Evolutionary conservation across 768 basidiomycete species (phyloP).

Genomic region (Suillus subaureus): DNA sequence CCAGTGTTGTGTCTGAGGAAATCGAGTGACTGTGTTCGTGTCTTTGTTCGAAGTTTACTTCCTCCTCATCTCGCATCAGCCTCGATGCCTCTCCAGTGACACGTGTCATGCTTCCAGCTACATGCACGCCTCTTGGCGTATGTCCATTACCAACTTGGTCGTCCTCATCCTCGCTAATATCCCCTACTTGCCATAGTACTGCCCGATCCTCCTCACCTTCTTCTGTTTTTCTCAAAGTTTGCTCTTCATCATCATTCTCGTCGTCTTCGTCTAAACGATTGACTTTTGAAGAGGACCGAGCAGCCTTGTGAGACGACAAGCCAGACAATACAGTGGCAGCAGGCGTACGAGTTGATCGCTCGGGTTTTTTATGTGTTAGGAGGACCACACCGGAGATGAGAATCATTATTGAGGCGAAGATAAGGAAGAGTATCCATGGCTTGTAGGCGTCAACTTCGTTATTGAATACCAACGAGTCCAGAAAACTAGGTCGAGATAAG

Average conservation of each 20-base stretch:
- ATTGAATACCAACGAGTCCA: constrained; percentile 78
- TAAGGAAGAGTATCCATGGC: constrained; percentile 86
- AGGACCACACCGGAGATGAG: constrained; percentile 93
- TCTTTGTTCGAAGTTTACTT: constrained; percentile 37
- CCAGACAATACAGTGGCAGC: constrained; percentile 31
- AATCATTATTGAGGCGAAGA: constrained; percentile 83
- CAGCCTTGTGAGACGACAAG: constrained; percentile 16
- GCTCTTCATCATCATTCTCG: constrained; percentile 41
- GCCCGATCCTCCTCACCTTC: constrained; percentile 35
- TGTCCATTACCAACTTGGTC: constrained; percentile 42
- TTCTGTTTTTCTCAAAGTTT: constrained; percentile 35
- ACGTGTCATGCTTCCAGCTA: constrained; percentile 12
- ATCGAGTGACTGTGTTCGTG: constrained; percentile 32
- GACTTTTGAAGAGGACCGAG: constrained; percentile 27
- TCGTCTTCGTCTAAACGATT: constrained; percentile 15
- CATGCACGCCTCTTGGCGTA: constrained; percentile 20
- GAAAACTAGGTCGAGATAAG: constrained; percentile 41
- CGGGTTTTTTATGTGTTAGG: constrained; percentile 89
- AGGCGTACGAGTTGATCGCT: constrained; percentile 36
- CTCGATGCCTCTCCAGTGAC: constrained; percentile 43
- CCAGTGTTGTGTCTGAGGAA: constrained; percentile 41
- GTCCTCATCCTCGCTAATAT: constrained; percentile 70
- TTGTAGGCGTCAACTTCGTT: constrained; percentile 84
- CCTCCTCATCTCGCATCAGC: constrained; percentile 40
- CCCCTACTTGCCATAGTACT: constrained; percentile 74